phyloP scores from a whole-genome alignment of 495 filamentous ascomycete species.

The Xylaria longipes region DNA sequence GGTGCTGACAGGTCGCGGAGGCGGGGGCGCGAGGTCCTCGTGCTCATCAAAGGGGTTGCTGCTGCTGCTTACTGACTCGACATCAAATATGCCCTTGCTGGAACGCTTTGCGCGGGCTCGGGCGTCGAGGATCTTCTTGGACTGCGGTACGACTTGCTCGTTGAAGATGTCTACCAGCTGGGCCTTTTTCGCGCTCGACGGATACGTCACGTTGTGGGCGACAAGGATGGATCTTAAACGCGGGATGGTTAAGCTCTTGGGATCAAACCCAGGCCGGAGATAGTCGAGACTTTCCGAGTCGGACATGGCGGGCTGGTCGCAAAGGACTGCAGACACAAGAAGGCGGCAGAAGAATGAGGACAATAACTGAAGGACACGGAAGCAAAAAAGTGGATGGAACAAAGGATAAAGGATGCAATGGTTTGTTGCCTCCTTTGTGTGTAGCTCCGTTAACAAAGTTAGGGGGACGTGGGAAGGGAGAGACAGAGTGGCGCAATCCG shows the following conservation, averaged over 20 bases:
- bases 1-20: conserved; percentile 47
- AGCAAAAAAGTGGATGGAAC: not conserved
- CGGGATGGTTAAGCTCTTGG: conserved; percentile 80
- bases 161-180: conserved; percentile 86
- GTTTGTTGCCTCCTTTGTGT: not conserved
- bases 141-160: conserved; percentile 76
- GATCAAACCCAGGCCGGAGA: conserved; percentile 83
- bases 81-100: conserved; percentile 85
- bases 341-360: not conserved
- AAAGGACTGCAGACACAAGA: not conserved
- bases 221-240: conserved; percentile 88
- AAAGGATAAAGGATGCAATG: not conserved
- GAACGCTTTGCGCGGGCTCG: conserved; percentile 78
- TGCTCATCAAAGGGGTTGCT: conserved; percentile 52
- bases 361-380: not conserved
- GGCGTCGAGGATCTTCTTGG: conserved; percentile 74
- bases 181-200: conserved; percentile 81
- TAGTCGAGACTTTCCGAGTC: conserved; percentile 76
- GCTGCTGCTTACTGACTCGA: conserved; percentile 58
- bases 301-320: conserved; percentile 58
- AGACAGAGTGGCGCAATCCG: conserved; percentile 9
- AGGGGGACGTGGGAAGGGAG: not conserved
- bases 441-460: not conserved
- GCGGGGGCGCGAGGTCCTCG: conserved; percentile 50
- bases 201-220: conserved; percentile 82